phyloP scores from a whole-genome alignment of 176 grass and related monocot genomes.

The sorghum (Sorghum bicolor) region DNA sequence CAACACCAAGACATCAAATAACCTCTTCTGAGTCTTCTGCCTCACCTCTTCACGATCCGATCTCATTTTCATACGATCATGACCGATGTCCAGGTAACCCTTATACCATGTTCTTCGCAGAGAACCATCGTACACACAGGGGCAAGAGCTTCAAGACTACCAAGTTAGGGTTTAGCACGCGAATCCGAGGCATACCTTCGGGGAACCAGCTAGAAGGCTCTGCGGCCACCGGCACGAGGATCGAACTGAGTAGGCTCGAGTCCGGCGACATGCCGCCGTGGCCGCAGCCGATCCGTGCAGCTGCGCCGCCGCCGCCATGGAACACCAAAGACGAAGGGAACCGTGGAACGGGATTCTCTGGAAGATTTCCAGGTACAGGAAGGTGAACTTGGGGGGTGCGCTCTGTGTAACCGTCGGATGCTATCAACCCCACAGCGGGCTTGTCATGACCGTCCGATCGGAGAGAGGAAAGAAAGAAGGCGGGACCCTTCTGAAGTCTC shows the following conservation, averaged over 20 bases:
- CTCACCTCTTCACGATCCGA: neutral
- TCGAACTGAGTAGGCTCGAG: neutral
- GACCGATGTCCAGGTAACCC: neutral
- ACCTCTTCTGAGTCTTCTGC: neutral
- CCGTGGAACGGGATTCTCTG: neutral
- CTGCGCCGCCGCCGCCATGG: slow-evolving; percentile 45
- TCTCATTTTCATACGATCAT: neutral
- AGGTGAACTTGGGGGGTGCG: neutral
- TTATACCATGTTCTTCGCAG: neutral
- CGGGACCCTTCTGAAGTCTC: neutral
- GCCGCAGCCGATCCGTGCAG: slow-evolving; percentile 29
- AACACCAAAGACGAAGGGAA: neutral
- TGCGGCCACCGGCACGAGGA: neutral
- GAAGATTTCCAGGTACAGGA: neutral
- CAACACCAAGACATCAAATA: neutral
- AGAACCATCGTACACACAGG: neutral
- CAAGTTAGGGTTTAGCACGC: neutral
- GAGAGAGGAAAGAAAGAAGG: neutral
- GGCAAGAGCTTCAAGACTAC: neutral
- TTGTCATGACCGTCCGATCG: neutral
- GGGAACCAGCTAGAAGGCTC: neutral
- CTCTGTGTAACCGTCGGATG: neutral
- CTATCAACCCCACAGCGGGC: neutral
- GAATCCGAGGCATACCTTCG: slow-evolving; percentile 34
- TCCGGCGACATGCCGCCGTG: neutral